Evolutionary conservation across 768 basidiomycete species (phyloP), one percentile per base, ranked within the genome.

Genomic region (Boletus pseudo-olivaceus): DNA sequence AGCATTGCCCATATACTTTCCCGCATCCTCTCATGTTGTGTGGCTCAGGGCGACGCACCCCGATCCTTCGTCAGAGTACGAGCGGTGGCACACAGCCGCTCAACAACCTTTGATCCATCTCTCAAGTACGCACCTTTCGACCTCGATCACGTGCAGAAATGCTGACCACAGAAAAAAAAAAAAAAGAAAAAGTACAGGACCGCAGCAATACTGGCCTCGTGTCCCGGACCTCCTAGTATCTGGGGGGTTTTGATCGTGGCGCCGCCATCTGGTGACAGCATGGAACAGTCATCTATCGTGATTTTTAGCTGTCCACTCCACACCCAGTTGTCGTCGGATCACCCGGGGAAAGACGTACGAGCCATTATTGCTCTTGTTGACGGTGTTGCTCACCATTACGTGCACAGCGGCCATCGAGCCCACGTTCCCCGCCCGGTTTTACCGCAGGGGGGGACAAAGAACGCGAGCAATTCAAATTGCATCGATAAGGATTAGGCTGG

Each of bases 161-260:
- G n/a, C 39, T 27, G 17, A 50, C 19, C 14, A 51, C 32, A 19
- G 0, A 26, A 15, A 11, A 19, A 38, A 44, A 35, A 47, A 27
- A 4, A 26, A 4, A 20, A 19, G 27, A 20, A 34, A 46, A 40
- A 30, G 48, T 37, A 43, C 14, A 32, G 19, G 50, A 49, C 44
- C 23, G 19, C 51, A 43, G 37, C 43, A 54, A 9, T 19, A 20
- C 35, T n/a, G 5, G 35, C 53, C 51, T 40, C 50, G 30, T 56
- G 53, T 47, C 10, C 5, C 7, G 19, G 35, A 19, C 32, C 35
- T 20, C 47, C 52, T 19, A 7, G 41, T 39, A 42, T 42, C 39
- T 33, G n/a, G 35, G 23, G 38, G 33, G 26, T n/a, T 29, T 32
- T 57, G 56, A 65, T 58, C 10, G 56, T 65, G 61, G 55, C 53